Conservation (phyloP, 2,329 filamentous ascomycete species). For the Arthrobotrys entomopaga region DNA sequence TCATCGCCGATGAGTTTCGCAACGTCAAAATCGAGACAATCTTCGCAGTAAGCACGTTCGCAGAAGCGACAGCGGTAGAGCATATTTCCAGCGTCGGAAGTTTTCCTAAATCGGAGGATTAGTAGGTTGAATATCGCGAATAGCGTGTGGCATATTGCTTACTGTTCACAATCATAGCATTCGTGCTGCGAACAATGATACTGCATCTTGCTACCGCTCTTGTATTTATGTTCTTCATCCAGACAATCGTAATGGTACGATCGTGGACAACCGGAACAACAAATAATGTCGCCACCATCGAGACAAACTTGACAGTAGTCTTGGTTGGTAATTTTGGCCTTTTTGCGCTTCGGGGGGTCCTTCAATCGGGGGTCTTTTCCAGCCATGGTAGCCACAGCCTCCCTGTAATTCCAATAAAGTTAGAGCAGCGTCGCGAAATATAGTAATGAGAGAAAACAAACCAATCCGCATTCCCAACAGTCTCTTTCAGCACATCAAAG, state of each 20-base stretch:
- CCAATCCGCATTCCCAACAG: conserved; percentile 67
- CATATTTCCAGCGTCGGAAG: conserved; percentile 62
- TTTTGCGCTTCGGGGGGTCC: conserved; percentile 66
- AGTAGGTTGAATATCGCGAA: not conserved
- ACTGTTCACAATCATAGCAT: conserved; percentile 68
- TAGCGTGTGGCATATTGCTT: conserved; percentile 60
- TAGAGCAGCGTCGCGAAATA: no score
- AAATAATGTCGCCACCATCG: conserved; percentile 65
- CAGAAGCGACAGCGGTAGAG: conserved; percentile 68
- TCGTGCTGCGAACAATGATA: conserved; percentile 70
- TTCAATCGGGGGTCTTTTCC: conserved; percentile 68
- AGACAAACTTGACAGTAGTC: conserved; percentile 68
- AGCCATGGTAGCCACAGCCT: conserved; percentile 69
- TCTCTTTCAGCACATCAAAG: conserved; percentile 69
- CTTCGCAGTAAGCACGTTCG: conserved; percentile 69
- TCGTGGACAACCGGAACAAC: conserved; percentile 68
- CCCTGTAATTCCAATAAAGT: conserved; percentile 57
- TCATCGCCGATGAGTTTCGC: conserved; percentile 67
- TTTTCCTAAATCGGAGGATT: conserved; percentile 37
- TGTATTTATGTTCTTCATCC: conserved; percentile 63
- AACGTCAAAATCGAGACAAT: conserved; percentile 68
- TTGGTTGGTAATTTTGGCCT: conserved; percentile 65
- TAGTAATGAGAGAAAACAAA: not conserved
- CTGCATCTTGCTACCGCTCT: conserved; percentile 60
- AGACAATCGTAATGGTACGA: conserved; percentile 68